A percentile compares a stretch with the other conserved stretches of the same genome.
phyloP scores from a whole-genome alignment of 2,329 filamentous ascomycete species.

The Ceratocystis huliohia region DNA sequence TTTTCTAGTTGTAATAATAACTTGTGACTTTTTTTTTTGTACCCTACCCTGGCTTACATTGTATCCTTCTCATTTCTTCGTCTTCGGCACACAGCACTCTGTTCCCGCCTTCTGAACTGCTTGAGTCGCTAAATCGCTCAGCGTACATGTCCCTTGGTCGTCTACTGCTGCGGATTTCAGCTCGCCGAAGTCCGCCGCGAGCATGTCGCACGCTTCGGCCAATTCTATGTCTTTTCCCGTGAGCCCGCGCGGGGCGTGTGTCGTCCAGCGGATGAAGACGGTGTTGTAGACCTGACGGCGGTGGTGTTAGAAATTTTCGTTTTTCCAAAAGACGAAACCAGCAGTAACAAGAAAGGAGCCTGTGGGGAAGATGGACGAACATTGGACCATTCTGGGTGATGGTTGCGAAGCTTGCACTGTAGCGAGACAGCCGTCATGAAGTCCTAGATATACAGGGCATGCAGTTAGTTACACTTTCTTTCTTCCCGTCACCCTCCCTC shows the following conservation, averaged over 20 bases:
- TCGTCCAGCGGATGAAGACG: conserved; percentile 60
- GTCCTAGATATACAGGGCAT: conserved; percentile 35
- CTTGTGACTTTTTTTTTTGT: conserved; percentile 10
- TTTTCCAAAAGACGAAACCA: background rate
- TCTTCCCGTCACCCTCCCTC: background rate
- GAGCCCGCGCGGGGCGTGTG: conserved; percentile 53
- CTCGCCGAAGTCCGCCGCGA: conserved; percentile 46
- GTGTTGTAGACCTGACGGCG: conserved; percentile 51
- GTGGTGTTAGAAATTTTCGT: background rate
- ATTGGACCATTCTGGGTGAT: conserved; percentile 69
- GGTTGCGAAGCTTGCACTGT: conserved; percentile 54
- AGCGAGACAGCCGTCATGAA: conserved; percentile 63
- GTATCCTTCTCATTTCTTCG: conserved; percentile 21
- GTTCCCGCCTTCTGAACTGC: conserved; percentile 33
- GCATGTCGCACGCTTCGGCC: conserved; percentile 48
- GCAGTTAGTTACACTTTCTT: background rate
- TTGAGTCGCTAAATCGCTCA: conserved; percentile 36
- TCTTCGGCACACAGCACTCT: conserved; percentile 43
- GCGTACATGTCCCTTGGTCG: conserved; percentile 24
- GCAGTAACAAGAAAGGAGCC: background rate
- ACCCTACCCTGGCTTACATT: background rate
- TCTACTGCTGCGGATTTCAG: conserved; percentile 25
- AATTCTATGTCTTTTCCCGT: conserved; percentile 50
- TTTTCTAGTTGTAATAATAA: conserved; percentile 22
- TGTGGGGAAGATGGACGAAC: conserved; percentile 30